Percentiles rank a stretch among this genome's conserved stretches.
Conservation (phyloP, 1,284 basidiomycete species). For the Cryptococcus sp. region DNA sequence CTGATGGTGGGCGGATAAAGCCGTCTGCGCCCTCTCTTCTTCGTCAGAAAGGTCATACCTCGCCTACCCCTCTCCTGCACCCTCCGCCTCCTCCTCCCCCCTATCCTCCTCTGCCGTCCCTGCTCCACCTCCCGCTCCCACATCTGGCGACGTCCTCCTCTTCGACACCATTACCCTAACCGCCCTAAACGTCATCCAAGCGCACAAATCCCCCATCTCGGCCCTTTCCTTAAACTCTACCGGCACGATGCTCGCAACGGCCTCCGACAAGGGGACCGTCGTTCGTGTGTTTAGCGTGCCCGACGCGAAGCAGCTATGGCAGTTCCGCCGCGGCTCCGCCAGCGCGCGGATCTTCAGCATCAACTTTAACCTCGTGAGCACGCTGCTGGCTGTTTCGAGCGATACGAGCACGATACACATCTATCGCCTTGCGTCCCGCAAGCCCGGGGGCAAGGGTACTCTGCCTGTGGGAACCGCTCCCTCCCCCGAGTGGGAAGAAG, state of each 20-base stretch:
- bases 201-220: conserved; percentile 92
- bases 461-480: not conserved
- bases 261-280: conserved; percentile 94
- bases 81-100: conserved; percentile 64
- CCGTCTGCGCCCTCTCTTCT: conserved; percentile 90
- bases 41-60: conserved; percentile 95
- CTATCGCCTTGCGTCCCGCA: conserved; percentile 65
- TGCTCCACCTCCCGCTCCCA: conserved; percentile 51
- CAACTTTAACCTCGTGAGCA: conserved; percentile 83
- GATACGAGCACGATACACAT: conserved; percentile 97
- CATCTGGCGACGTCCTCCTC: conserved; percentile 80
- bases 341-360: conserved; percentile 85
- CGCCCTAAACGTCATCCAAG: conserved; percentile 92
- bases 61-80: conserved; percentile 91
- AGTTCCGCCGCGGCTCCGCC: conserved; percentile 86
- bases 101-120: conserved; percentile 53
- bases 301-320: conserved; percentile 85
- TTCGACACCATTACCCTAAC: conserved; percentile 90
- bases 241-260: conserved; percentile 88
- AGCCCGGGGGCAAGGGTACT: not conserved
- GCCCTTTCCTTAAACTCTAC: conserved; percentile 79
- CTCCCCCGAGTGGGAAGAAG: conserved; percentile 7
- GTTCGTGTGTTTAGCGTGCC: conserved; percentile 93
- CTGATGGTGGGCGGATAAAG: conserved; percentile 50
- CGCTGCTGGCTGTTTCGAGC: conserved; percentile 80